Evolutionary conservation across 176 grass and related monocot species (phyloP).

Genomic region (Neostapfia colusana): DNA sequence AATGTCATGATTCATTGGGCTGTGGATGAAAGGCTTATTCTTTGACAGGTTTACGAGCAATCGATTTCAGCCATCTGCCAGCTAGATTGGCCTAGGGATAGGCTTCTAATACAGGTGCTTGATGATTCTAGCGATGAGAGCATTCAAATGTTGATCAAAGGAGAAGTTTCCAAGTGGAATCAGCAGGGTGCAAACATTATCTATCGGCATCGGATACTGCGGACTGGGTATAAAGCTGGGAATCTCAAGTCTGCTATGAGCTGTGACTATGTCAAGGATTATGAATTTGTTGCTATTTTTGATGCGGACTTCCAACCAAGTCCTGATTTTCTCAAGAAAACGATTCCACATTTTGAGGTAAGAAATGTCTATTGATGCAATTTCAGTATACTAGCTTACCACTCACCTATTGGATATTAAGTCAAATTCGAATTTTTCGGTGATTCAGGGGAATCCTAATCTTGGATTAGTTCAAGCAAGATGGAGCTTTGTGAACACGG

Average conservation of each 20-base stretch:
- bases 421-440: neutral
- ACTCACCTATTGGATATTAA: neutral
- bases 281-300: conserved; percentile 81
- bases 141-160: conserved; percentile 58
- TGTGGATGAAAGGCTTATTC: conserved; percentile 10
- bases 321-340: conserved; percentile 75
- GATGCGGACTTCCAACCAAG: conserved; percentile 82
- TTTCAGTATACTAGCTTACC: neutral
- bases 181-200: conserved; percentile 65
- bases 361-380: neutral
- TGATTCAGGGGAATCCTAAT: conserved; percentile 65
- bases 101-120: conserved; percentile 77
- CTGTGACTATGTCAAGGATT: too few relatives aligned
- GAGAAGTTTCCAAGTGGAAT: conserved; percentile 70
- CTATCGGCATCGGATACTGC: conserved; percentile 64
- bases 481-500: conserved; percentile 79
- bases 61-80: conserved; percentile 63
- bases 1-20: neutral
- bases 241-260: conserved; percentile 83
- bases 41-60: conserved; percentile 68
- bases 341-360: conserved; percentile 81
- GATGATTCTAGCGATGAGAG: conserved; percentile 72
- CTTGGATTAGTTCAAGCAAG: conserved; percentile 71
- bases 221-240: conserved; percentile 79
- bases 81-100: conserved; percentile 72